Conservation (phyloP, 768 basidiomycete species). For the Lactifluus echinatus region DNA sequence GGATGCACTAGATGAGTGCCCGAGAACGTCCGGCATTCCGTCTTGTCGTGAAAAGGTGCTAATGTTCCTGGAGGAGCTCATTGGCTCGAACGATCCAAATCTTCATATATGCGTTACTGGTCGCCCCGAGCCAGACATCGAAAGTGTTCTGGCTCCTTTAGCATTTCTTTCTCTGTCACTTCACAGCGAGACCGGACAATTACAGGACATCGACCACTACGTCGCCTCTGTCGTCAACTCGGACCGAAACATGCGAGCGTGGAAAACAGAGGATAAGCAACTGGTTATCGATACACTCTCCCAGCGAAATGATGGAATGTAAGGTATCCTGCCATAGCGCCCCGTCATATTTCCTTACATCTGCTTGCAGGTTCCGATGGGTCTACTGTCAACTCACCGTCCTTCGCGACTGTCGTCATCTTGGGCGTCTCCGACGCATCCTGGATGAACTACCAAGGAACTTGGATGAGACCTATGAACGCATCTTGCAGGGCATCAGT, state of each 20-base stretch:
- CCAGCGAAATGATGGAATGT: not conserved
- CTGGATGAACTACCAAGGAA: not conserved
- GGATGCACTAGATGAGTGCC: constrained; percentile 9
- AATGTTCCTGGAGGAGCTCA: not conserved
- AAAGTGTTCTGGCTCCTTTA: not conserved
- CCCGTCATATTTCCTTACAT: not conserved
- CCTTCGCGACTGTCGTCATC: not conserved
- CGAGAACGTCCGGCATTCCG: not conserved
- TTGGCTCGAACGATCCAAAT: not conserved
- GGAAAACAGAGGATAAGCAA: not conserved
- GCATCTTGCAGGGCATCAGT: not conserved
- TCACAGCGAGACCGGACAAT: not conserved
- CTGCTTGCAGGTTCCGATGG: not conserved
- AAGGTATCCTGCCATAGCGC: not conserved
- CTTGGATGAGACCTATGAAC: not conserved
- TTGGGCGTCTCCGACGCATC: not conserved
- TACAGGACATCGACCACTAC: not conserved
- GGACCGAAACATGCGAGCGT: not conserved
- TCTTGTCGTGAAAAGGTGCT: constrained; percentile 5
- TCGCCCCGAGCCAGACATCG: constrained; percentile 7
- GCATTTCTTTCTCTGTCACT: not conserved
- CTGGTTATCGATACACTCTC: constrained; percentile 4
- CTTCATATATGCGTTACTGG: constrained; percentile 7
- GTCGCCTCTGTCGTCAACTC: not conserved
- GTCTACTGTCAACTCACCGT: not conserved